Percentiles rank a stretch among this genome's conserved stretches.
phyloP scores from a whole-genome alignment of 2,329 filamentous ascomycete genomes.

The Venturia effusa region DNA sequence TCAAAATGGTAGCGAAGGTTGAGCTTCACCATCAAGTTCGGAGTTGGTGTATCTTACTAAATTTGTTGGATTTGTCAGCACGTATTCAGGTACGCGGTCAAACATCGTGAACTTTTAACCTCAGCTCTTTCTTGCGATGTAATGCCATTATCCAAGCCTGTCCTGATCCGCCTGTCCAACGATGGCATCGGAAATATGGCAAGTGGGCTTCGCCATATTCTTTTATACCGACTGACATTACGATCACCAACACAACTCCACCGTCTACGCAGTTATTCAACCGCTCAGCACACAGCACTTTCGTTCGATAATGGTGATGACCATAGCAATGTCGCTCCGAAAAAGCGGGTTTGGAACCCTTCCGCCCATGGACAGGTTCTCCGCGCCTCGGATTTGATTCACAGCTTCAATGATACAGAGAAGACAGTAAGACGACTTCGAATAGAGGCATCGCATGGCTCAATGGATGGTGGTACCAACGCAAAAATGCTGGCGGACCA shows the following conservation, averaged over 20 bases:
- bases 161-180: not conserved
- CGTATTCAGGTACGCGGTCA: not conserved
- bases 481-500: not conserved
- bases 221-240: not conserved
- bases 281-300: not conserved
- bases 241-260: not conserved
- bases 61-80: not conserved
- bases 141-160: conserved; percentile 3
- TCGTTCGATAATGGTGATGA: not conserved
- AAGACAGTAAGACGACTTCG: not conserved
- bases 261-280: not conserved
- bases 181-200: conserved; percentile 1
- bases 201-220: not conserved
- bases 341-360: not conserved
- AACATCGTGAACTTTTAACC: not conserved
- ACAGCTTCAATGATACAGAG: not conserved
- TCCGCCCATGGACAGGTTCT: not conserved
- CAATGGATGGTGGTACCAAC: not conserved
- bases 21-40: too few species aligned
- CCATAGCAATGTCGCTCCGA: not conserved
- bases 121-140: not conserved
- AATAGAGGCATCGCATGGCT: not conserved
- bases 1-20: too few species aligned
- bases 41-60: too few species aligned
- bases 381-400: not conserved